Evolutionary conservation across 2,329 filamentous ascomycete species (phyloP).

Genomic region (Stagonosporopsis tanaceti): DNA sequence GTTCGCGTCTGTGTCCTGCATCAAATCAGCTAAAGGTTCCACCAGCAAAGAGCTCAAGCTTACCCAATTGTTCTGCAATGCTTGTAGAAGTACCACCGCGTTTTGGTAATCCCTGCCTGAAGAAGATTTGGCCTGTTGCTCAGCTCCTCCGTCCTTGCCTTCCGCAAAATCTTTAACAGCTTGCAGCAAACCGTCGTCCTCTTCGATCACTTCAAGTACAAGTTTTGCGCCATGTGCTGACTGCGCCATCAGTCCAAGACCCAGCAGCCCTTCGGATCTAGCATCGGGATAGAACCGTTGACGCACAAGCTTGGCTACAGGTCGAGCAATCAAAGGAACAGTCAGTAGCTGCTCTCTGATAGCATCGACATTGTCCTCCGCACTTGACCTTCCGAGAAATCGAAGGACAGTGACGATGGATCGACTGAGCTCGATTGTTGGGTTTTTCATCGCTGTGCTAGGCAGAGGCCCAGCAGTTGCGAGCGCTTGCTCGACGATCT

Average conservation of each 20-base stretch:
- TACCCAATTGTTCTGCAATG: constrained; percentile 44
- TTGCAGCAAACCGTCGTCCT: constrained; percentile 39
- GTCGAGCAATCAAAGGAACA: constrained; percentile 41
- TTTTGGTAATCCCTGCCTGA: constrained; percentile 47
- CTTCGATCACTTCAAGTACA: constrained; percentile 40
- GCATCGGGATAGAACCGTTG: constrained; percentile 49
- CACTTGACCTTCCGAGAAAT: constrained; percentile 27
- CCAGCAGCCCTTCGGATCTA: constrained; percentile 46
- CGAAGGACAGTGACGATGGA: constrained; percentile 30
- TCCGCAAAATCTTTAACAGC: constrained; percentile 46
- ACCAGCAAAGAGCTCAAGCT: constrained; percentile 16
- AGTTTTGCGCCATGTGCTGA: constrained; percentile 36
- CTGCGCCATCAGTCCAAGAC: constrained; percentile 47
- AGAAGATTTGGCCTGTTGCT: constrained; percentile 30
- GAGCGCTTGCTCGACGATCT: constrained; percentile 42
- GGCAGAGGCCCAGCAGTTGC: constrained; percentile 42
- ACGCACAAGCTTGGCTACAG: constrained; percentile 42
- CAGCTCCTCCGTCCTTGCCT: constrained; percentile 34
- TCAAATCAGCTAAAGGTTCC: constrained; percentile 19
- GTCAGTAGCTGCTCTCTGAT: constrained; percentile 37
- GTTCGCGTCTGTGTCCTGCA: constrained; percentile 35
- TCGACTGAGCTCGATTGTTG: constrained; percentile 43
- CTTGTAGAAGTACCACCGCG: constrained; percentile 47
- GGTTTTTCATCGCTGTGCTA: constrained; percentile 50
- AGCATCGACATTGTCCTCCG: constrained; percentile 34